A percentile compares a stretch with the other conserved stretches of the same genome.
Evolutionary conservation across 1,284 basidiomycete genomes (phyloP).

Genomic region (Puccinia polysora): DNA sequence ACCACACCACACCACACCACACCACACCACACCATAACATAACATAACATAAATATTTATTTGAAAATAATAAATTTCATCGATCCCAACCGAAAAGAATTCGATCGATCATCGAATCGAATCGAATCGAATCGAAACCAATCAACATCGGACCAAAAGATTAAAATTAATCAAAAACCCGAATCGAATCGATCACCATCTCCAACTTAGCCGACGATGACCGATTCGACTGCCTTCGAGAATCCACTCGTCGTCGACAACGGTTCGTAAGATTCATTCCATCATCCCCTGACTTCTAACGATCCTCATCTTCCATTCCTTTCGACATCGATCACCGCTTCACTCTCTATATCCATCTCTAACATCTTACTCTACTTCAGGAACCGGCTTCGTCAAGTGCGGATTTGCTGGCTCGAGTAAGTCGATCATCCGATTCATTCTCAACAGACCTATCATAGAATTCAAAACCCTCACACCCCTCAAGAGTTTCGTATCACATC

Average conservation of each 20-base stretch:
- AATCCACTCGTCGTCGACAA: conserved; percentile 53
- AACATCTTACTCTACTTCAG: conserved; percentile 45
- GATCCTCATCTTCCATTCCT: not conserved
- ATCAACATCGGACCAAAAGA: too few relatives aligned
- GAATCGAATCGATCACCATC: conserved; percentile 1
- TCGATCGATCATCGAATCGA: too few relatives aligned
- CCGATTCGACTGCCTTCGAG: conserved; percentile 40
- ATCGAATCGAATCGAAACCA: too few relatives aligned
- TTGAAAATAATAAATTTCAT: too few relatives aligned
- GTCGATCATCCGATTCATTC: too few relatives aligned
- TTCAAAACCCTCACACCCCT: not conserved
- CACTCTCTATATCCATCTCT: not conserved
- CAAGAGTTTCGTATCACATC: not conserved
- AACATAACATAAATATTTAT: too few relatives aligned
- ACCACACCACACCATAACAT: too few relatives aligned
- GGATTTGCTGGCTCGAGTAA: conserved; percentile 85
- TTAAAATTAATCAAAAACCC: too few relatives aligned
- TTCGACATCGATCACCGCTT: not conserved
- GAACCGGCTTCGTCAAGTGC: conserved; percentile 76
- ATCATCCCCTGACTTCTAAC: not conserved
- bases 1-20: too few relatives aligned
- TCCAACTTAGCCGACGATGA: conserved; percentile 16
- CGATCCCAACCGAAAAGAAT: too few relatives aligned
- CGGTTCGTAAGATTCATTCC: conserved; percentile 45
- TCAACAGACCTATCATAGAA: too few relatives aligned